Conservation (phyloP, 2,329 filamentous ascomycete species). For the Canariomyces notabilis region DNA sequence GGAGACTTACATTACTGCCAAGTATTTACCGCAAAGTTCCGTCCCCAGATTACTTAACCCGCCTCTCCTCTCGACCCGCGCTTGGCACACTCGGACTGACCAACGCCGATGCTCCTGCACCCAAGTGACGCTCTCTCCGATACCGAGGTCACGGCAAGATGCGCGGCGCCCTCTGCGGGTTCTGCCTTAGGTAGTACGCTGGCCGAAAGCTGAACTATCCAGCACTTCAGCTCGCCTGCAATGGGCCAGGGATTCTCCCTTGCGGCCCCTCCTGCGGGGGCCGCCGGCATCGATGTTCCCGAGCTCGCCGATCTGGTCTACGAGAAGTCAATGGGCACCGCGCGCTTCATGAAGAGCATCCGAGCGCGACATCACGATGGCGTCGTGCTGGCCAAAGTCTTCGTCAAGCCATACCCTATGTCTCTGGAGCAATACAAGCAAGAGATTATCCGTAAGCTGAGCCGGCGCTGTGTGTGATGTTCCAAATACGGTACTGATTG, state of each 20-base stretch:
- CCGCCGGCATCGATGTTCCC: constrained; percentile 87
- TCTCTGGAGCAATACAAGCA: constrained; percentile 74
- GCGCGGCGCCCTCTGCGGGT: constrained; percentile 8
- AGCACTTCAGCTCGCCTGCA: constrained; percentile 20
- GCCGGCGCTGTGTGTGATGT: neutral
- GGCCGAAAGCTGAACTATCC: constrained; percentile 7
- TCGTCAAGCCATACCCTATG: constrained; percentile 88
- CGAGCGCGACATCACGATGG: constrained; percentile 86
- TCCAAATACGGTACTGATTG: constrained; percentile 2
- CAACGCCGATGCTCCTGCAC: neutral
- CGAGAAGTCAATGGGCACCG: constrained; percentile 86
- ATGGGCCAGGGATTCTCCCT: constrained; percentile 99
- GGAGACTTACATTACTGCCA: neutral
- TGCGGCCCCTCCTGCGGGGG: constrained; percentile 83
- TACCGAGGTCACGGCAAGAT: constrained; percentile 17
- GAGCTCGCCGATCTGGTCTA: constrained; percentile 88
- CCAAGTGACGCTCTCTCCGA: neutral
- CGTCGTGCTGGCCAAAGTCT: constrained; percentile 86
- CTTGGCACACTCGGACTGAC: neutral
- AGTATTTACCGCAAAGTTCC: neutral
- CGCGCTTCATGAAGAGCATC: constrained; percentile 95
- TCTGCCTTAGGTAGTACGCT: constrained; percentile 22
- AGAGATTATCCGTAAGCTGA: constrained; percentile 62
- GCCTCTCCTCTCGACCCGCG: neutral
- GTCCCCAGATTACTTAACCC: neutral